Conservation (phyloP, 192 early-diverging fungal genomes). For the Umbelopsis ramanniana region DNA sequence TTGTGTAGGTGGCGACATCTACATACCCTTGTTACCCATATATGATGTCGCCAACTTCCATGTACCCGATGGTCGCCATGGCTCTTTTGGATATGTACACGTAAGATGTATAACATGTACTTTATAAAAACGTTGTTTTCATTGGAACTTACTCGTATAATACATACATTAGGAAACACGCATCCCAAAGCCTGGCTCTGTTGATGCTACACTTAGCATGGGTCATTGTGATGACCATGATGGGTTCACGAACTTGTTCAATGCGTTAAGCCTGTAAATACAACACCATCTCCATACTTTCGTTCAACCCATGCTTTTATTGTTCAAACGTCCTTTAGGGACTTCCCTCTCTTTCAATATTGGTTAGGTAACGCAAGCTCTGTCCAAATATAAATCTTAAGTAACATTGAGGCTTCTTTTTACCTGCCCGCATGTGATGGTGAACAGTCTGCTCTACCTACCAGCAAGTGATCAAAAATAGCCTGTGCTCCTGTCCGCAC, state of each 20-base stretch:
- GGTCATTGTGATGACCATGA: slow-evolving; percentile 24
- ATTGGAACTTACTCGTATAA: neutral
- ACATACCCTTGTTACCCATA: slow-evolving; percentile 44
- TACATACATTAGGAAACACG: neutral
- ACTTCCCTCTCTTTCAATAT: no score
- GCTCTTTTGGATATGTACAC: slow-evolving; percentile 44
- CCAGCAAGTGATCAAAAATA: no score
- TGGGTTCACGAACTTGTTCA: slow-evolving; percentile 3
- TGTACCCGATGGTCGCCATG: slow-evolving; percentile 45
- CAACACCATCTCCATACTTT: neutral
- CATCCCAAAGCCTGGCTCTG: slow-evolving; percentile 28
- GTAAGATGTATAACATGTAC: slow-evolving; percentile 18
- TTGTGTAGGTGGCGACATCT: slow-evolving; percentile 42
- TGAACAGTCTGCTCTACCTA: no score
- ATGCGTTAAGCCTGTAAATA: neutral
- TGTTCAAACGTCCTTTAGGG: neutral
- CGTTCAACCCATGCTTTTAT: neutral
- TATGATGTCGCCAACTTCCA: slow-evolving; percentile 22
- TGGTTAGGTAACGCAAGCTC: no score
- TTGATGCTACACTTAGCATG: slow-evolving; percentile 32
- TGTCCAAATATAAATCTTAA: no score
- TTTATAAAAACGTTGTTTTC: neutral
- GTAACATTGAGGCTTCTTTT: no score
- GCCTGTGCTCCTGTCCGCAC: no score
- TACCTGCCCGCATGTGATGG: no score